Percentiles rank a stretch among this genome's conserved stretches.
Evolutionary conservation across 139 green algal species (phyloP).

Genomic region (Mychonastes homosphaera): DNA sequence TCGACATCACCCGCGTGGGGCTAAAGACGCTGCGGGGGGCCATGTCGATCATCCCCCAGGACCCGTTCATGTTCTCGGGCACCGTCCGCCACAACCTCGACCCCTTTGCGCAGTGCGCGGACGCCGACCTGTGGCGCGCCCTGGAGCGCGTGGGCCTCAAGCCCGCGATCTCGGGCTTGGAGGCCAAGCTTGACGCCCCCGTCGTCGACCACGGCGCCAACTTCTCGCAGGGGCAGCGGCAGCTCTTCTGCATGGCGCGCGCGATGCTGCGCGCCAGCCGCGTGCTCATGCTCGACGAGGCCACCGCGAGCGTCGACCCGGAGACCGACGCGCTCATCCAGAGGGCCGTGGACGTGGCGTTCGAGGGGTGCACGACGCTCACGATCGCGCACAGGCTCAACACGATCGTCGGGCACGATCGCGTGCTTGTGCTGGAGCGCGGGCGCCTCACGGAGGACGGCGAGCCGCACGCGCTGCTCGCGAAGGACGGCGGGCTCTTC

Average conservation of each 20-base stretch:
- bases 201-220: constrained; percentile 76
- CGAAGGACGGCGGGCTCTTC: constrained; percentile 23
- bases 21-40: constrained; percentile 57
- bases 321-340: constrained; percentile 64
- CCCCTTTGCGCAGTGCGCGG: constrained; percentile 59
- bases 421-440: constrained; percentile 36
- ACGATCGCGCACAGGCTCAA: constrained; percentile 79
- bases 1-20: constrained; percentile 61
- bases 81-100: constrained; percentile 87
- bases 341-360: constrained; percentile 68
- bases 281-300: constrained; percentile 89
- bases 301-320: constrained; percentile 79
- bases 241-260: constrained; percentile 86
- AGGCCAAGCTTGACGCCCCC: constrained; percentile 27
- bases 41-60: constrained; percentile 82
- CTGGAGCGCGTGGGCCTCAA: constrained; percentile 62
- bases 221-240: constrained; percentile 73
- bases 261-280: constrained; percentile 61
- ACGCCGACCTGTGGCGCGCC: constrained; percentile 67
- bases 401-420: constrained; percentile 47
- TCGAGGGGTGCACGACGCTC: constrained; percentile 69
- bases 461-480: constrained; percentile 29
- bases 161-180: constrained; percentile 19
- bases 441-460: constrained; percentile 31
- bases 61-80: constrained; percentile 82